Conservation (phyloP, 129 eudicot species). For the Heracleum sosnowskyi region DNA sequence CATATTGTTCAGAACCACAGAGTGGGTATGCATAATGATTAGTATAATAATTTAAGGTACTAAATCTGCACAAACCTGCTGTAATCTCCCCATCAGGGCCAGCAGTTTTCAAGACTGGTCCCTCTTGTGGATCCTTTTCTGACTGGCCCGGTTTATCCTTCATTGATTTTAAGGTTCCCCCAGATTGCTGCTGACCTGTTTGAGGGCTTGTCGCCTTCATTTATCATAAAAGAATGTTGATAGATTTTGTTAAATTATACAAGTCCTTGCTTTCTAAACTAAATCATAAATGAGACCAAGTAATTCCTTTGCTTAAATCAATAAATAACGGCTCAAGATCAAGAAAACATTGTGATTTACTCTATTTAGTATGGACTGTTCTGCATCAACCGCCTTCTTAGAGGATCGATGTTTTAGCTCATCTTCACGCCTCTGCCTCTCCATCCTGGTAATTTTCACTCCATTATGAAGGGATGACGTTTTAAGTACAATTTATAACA, state of each 20-base stretch:
- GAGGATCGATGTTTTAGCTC: constrained; percentile 1
- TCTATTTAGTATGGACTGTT: neutral
- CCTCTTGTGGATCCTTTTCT: constrained; percentile 7
- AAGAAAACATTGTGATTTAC: neutral
- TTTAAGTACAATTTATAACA: neutral
- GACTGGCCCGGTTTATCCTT: neutral
- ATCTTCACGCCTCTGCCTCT: constrained; percentile 6
- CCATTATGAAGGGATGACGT: neutral
- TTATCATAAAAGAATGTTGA: neutral
- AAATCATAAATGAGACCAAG: neutral
- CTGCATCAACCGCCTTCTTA: constrained; percentile 8
- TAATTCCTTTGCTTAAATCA: neutral
- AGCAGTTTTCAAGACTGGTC: constrained; percentile 3
- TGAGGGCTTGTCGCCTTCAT: constrained; percentile 6
- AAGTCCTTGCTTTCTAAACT: neutral
- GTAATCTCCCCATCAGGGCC: constrained; percentile 7
- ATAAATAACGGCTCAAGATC: neutral
- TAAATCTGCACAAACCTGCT: constrained; percentile 7
- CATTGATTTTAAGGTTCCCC: constrained; percentile 10
- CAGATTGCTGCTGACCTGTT: constrained; percentile 7
- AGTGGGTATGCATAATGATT: neutral
- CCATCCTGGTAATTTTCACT: neutral
- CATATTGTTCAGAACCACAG: neutral
- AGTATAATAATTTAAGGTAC: neutral
- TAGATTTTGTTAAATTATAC: neutral